Base-by-base conservation (phyloP, 495 filamentous ascomycete species). In the Neurospora sp. region DNA sequence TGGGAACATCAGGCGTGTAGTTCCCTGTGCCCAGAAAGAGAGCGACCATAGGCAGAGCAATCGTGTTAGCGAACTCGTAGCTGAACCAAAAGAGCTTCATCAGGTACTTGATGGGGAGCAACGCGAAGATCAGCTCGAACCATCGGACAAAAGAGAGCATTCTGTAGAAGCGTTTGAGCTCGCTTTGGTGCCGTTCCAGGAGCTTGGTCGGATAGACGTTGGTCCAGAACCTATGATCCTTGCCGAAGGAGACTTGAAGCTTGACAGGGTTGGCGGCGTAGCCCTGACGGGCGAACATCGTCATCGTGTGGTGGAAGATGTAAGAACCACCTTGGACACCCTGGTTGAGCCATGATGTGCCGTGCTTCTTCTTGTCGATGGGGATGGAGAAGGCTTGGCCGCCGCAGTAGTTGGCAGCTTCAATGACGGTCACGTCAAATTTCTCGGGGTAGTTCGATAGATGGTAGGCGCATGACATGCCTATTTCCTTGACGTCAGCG, bases 301-400 rank as follows among this genome's bases (percentile, higher is more conserved):
- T 90, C 79, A 94, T 86, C 7, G 92, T 95, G 77, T 95, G 92
- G 76, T 92, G 90, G 83, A 94, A 96, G 71, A 91, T 92, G 76
- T 86, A 79, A 10, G 91, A 92, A 5, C 92, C 93, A 3, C 93
- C 92, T 76, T 96, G 93, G 2, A 96, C 93, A 14, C 93, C 93
- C 74, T 96, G 88, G 76, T 96, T 96, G 75, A 94, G 85, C 93
- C 92, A 94, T 39, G 85, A 85, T 2, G 92, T 89, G 4, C 91
- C 91, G 76, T 91, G 84, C 72, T 87, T 87, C 16, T 85, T 77
- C 73, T 90, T 86, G 78, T 94, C 89, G 9, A 96, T 77, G 4
- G 89, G 79, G 68, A 95, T 93, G 4, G 92, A 93, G 46, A 90
- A 92, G 1, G 93, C 93, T 78, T 96, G 93, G 0, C 93, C 92